Conservation (phyloP, 768 basidiomycete species). For the Kwoniella pini region DNA sequence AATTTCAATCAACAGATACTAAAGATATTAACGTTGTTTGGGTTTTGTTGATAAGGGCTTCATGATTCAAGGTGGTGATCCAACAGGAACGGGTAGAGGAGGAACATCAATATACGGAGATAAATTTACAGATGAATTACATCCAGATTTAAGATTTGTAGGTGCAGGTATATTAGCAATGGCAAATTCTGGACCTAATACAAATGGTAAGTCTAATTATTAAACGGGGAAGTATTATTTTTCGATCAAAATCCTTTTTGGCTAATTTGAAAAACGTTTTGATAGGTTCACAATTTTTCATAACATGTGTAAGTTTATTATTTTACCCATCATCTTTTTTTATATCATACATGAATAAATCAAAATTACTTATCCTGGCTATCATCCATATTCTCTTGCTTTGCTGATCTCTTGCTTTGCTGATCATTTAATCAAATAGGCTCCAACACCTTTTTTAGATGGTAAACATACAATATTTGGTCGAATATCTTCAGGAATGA, state of each 20-base stretch:
- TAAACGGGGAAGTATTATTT: too few species aligned
- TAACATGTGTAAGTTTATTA: conserved; percentile 49
- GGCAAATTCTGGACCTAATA: conserved; percentile 58
- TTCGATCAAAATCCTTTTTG: too few species aligned
- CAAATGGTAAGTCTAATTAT: conserved; percentile 51
- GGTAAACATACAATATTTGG: conserved; percentile 63
- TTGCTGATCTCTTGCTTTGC: background rate
- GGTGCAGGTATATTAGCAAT: conserved; percentile 83
- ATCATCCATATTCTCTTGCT: too few species aligned
- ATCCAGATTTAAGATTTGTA: conserved; percentile 87
- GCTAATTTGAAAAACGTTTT: too few species aligned
- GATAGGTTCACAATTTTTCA: conserved; percentile 53
- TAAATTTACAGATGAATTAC: conserved; percentile 85
- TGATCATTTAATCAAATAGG: conserved; percentile 19
- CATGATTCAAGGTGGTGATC: conserved; percentile 95
- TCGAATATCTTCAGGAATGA: conserved; percentile 85
- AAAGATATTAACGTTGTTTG: too few species aligned
- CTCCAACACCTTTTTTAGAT: conserved; percentile 55
- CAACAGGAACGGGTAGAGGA: conserved; percentile 91
- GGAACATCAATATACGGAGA: conserved; percentile 57
- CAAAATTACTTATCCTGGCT: too few species aligned
- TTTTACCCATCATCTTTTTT: background rate
- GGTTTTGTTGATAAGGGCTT: too few species aligned
- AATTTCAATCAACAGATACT: conserved; percentile 12
- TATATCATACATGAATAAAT: too few species aligned